Percentiles rank a stretch among this genome's conserved stretches.
These are phyloP conservation scores for Fremontodendron californicum DNA, from an alignment of 345 rosid species.

Conservation along the genomic window DNA sequence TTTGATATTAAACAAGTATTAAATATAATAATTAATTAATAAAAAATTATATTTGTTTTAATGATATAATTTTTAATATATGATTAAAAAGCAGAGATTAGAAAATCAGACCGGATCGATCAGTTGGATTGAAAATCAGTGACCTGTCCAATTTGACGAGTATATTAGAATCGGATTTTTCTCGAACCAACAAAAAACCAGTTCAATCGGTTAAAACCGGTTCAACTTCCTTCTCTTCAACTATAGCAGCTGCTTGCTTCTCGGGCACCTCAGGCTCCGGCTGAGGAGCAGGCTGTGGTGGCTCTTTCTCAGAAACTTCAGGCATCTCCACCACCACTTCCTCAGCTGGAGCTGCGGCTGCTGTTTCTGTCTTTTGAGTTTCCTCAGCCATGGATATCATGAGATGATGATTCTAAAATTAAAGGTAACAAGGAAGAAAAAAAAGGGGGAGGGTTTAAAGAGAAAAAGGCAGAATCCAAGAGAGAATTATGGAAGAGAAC, in stretches of 20 bases:
- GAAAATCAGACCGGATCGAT: too few relatives aligned
- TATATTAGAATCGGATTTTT: too few relatives aligned
- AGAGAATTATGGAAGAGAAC: too few relatives aligned
- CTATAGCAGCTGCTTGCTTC: slow-evolving; percentile 17
- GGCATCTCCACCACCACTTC: slow-evolving; percentile 27
- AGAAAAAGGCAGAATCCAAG: not conserved
- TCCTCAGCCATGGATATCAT: slow-evolving; percentile 38
- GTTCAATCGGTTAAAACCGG: too few relatives aligned
- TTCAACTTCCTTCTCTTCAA: not conserved
- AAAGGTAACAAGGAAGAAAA: not conserved
- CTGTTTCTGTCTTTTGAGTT: slow-evolving; percentile 20
- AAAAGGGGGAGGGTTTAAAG: not conserved
- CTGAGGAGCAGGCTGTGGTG: slow-evolving; percentile 23
- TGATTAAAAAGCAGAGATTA: too few relatives aligned
- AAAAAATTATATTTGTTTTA: too few relatives aligned
- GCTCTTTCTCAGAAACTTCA: slow-evolving; percentile 33
- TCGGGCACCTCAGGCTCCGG: slow-evolving; percentile 34
- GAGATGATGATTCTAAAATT: not conserved
- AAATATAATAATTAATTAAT: too few relatives aligned
- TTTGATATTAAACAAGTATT: too few relatives aligned
- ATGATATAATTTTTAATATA: too few relatives aligned
- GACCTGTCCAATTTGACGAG: too few relatives aligned
- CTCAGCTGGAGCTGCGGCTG: slow-evolving; percentile 15
- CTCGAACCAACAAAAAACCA: too few relatives aligned
- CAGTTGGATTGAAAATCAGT: too few relatives aligned